These are phyloP conservation scores for Monilinia laxa DNA, from an alignment of 2,329 filamentous ascomycete species.

Conservation along the genomic window DNA sequence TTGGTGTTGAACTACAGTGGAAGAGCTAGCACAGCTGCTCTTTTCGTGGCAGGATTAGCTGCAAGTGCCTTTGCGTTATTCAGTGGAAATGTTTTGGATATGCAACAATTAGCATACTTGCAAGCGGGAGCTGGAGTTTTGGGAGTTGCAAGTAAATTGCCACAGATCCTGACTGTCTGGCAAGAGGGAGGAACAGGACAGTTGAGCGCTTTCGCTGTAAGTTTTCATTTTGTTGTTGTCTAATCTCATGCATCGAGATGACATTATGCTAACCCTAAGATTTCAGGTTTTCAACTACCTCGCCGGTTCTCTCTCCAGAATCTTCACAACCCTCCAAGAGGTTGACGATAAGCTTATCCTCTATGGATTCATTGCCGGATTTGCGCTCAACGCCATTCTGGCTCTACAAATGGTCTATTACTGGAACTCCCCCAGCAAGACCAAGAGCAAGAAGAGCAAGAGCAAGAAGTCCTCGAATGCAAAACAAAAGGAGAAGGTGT, in stretches of 20 bases:
- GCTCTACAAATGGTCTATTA: conserved; percentile 93
- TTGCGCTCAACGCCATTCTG: conserved; percentile 82
- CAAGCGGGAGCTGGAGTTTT: conserved; percentile 83
- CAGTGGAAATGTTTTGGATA: conserved; percentile 62
- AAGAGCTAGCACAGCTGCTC: conserved; percentile 63
- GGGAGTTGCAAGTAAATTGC: conserved; percentile 85
- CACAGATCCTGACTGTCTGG: conserved; percentile 87
- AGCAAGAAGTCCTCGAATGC: conserved; percentile 39
- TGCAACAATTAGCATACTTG: conserved; percentile 53
- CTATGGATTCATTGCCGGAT: conserved; percentile 90
- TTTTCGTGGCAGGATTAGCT: conserved; percentile 76
- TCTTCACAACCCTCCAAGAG: conserved; percentile 97
- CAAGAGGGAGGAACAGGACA: conserved; percentile 87
- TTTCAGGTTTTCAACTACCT: conserved; percentile 95
- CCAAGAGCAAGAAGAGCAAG: conserved; percentile 23
- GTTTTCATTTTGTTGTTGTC: conserved; percentile 38
- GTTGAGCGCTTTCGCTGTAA: conserved; percentile 91
- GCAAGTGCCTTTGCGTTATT: conserved; percentile 70
- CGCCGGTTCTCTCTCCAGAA: conserved; percentile 83
- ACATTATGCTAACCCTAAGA: not conserved
- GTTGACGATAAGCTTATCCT: conserved; percentile 96
- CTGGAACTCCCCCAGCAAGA: conserved; percentile 67
- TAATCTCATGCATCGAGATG: not conserved
- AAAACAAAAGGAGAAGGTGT: conserved; percentile 44
- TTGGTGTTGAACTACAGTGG: conserved; percentile 83